A percentile compares a stretch with the other conserved stretches of the same genome.
phyloP scores from a whole-genome alignment of 2,329 filamentous ascomycete species.

The Hypoxylon sp. region DNA sequence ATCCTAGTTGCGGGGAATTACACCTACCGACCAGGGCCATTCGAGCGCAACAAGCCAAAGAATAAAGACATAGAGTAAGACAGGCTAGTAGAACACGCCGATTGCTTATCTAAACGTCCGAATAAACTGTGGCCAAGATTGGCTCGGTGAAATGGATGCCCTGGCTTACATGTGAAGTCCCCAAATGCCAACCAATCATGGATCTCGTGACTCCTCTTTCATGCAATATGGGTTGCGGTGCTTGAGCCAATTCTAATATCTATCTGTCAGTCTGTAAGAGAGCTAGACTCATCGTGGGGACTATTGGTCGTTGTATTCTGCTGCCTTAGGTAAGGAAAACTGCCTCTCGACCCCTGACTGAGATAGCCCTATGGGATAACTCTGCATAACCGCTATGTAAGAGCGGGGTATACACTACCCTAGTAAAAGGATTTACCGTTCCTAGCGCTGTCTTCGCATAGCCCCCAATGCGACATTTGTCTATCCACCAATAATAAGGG shows the following conservation, averaged over 20 bases:
- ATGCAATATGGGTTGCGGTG: not conserved
- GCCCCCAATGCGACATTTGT: slow-evolving; percentile 11
- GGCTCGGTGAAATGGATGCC: slow-evolving; percentile 3
- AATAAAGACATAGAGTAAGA: slow-evolving; percentile 12
- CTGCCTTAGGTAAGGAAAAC: not conserved
- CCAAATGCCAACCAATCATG: slow-evolving; percentile 1
- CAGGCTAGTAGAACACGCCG: not conserved
- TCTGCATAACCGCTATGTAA: slow-evolving; percentile 8
- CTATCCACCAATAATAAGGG: slow-evolving; percentile 6
- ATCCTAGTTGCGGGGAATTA: slow-evolving; percentile 34
- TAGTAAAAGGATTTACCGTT: no score
- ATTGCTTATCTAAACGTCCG: slow-evolving; percentile 7
- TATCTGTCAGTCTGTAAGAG: not conserved
- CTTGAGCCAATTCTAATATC: slow-evolving; percentile 4
- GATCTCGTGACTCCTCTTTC: not conserved
- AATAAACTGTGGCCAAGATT: slow-evolving; percentile 8
- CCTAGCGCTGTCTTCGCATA: no score
- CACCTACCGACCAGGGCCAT: slow-evolving; percentile 37
- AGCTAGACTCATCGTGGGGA: not conserved
- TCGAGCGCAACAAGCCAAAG: slow-evolving; percentile 20
- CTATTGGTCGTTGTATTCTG: slow-evolving; percentile 1
- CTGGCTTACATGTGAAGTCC: slow-evolving; percentile 14
- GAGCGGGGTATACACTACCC: slow-evolving; percentile 15
- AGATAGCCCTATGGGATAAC: slow-evolving; percentile 21
- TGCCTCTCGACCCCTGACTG: slow-evolving; percentile 10